Evolutionary conservation across 176 grass and related monocot species (phyloP).

Genomic region (Aegilops speltoides): DNA sequence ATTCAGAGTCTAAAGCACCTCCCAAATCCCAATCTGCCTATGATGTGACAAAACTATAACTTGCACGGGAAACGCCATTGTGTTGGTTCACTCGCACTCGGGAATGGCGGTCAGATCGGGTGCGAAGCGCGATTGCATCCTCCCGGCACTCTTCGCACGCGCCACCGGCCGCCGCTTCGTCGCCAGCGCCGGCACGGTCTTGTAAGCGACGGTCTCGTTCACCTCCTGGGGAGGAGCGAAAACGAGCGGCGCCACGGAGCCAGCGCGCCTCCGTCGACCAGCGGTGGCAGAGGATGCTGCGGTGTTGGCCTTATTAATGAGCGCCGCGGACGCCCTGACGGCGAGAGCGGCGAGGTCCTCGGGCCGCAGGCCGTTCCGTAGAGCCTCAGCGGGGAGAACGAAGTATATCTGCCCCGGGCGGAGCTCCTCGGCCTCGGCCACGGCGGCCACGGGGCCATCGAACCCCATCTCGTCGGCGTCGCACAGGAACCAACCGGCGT

Average conservation of each 20-base stretch:
- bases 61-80: not conserved
- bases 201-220: not conserved
- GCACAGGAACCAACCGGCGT: constrained; percentile 45
- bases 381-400: constrained; percentile 41
- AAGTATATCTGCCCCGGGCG: constrained; percentile 69
- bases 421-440: constrained; percentile 20
- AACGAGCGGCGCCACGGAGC: constrained; percentile 32
- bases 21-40: no score
- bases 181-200: not conserved
- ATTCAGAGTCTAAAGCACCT: not conserved
- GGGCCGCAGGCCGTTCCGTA: constrained; percentile 2
- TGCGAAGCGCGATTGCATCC: constrained; percentile 31
- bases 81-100: constrained; percentile 39
- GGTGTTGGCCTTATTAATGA: not conserved
- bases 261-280: not conserved
- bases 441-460: constrained; percentile 28
- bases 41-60: no score
- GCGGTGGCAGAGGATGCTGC: not conserved
- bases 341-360: constrained; percentile 66
- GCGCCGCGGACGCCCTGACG: constrained; percentile 38
- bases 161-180: not conserved
- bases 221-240: constrained; percentile 27
- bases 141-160: not conserved
- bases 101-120: constrained; percentile 47
- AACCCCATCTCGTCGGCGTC: constrained; percentile 62